These are phyloP conservation scores for Trichothecium roseum DNA, from an alignment of 2,329 filamentous ascomycete species.

Conservation along the genomic window DNA sequence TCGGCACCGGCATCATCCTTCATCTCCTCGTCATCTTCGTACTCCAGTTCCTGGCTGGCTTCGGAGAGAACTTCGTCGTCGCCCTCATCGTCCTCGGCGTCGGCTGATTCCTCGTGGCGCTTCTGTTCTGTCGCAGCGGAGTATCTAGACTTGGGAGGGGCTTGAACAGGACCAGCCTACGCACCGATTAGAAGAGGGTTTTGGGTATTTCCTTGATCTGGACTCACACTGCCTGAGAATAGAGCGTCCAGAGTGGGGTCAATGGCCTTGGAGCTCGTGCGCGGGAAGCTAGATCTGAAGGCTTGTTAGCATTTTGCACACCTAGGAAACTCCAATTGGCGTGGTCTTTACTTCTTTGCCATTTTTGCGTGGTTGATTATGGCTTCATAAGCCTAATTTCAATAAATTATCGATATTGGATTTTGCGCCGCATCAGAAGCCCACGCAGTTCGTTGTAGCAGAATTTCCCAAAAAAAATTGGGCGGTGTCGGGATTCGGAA, in stretches of 20 bases:
- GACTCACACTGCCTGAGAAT: slow-evolving; percentile 62
- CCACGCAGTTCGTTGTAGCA: no score
- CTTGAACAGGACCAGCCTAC: slow-evolving; percentile 41
- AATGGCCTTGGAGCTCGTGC: slow-evolving; percentile 37
- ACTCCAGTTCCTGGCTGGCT: slow-evolving; percentile 13
- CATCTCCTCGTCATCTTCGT: slow-evolving; percentile 16
- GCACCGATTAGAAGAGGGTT: background rate
- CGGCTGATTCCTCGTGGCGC: slow-evolving; percentile 11
- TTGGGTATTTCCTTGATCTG: background rate
- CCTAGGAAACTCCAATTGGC: no score
- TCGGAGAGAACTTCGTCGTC: slow-evolving; percentile 21
- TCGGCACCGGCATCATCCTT: slow-evolving; percentile 22
- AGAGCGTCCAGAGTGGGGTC: slow-evolving; percentile 61
- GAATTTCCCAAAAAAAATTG: slow-evolving; percentile 4
- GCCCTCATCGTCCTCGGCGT: slow-evolving; percentile 15
- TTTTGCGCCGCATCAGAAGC: no score
- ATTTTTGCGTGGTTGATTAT: no score
- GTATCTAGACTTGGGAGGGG: slow-evolving; percentile 34
- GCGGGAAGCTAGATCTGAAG: no score
- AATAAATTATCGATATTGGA: no score
- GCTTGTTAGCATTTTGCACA: no score
- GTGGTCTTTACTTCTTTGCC: no score
- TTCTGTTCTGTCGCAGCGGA: slow-evolving; percentile 24
- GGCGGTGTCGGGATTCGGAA: slow-evolving; percentile 2
- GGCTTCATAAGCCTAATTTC: no score